Evolutionary conservation across 164 flowering plant genomes (phyloP).

Genomic region (Umbellularia californica): DNA sequence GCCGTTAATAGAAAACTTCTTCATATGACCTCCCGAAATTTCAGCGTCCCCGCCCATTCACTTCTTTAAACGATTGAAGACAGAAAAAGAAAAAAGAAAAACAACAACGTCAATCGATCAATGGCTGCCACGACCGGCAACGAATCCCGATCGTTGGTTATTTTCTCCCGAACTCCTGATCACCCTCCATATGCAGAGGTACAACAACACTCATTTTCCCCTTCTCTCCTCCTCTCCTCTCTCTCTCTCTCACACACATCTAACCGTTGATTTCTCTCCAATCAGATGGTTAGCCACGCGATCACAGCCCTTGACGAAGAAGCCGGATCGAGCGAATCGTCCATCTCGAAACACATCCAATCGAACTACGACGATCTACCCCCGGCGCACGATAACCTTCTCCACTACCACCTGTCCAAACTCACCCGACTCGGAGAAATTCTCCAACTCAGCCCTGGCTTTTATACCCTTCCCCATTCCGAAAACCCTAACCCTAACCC

Average conservation of each 20-base stretch:
- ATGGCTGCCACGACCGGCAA: neutral
- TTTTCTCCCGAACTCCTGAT: slow-evolving; percentile 3
- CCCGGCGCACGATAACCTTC: slow-evolving; percentile 2
- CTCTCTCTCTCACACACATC: neutral
- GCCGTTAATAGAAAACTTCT: no score
- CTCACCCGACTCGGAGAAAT: slow-evolving; percentile 2
- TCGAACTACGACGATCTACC: neutral
- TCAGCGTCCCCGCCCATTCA: no score
- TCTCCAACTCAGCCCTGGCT: neutral
- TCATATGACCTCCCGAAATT: no score
- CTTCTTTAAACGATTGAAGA: no score
- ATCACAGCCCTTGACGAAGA: slow-evolving; percentile 4
- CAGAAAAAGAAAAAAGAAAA: no score
- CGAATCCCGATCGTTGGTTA: neutral
- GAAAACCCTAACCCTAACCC: neutral
- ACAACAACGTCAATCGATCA: neutral
- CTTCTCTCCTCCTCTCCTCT: neutral
- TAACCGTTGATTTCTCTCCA: neutral
- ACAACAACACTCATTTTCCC: neutral
- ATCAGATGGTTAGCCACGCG: neutral
- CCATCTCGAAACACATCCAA: neutral
- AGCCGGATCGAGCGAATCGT: neutral
- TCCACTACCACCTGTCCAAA: slow-evolving; percentile 6
- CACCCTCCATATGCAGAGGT: slow-evolving; percentile 9
- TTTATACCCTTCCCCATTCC: neutral